These are phyloP conservation scores for Saturnispora gosingensis DNA, from an alignment of 805 yeast genomes.

Conservation along the genomic window DNA sequence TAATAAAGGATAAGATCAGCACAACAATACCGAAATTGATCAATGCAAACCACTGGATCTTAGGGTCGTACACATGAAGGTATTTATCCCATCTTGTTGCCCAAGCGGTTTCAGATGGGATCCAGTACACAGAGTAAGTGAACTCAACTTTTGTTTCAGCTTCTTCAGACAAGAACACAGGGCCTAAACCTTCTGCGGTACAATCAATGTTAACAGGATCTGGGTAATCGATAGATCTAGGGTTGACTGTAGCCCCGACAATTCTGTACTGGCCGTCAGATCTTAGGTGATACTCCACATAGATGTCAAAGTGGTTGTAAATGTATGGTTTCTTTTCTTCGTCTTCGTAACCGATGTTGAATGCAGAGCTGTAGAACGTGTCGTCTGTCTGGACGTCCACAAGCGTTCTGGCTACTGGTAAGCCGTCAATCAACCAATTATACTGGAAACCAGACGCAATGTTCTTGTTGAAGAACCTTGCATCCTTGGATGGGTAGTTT, in stretches of 20 bases:
- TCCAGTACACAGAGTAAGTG: constrained; percentile 77
- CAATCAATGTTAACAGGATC: constrained; percentile 15
- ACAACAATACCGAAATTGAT: constrained; percentile 80
- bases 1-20: constrained; percentile 61
- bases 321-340: constrained; percentile 46
- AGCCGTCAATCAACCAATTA: constrained; percentile 91
- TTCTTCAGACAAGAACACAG: constrained; percentile 42
- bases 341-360: constrained; percentile 66
- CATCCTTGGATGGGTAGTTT: constrained; percentile 54
- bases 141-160: constrained; percentile 53
- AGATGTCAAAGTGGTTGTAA: constrained; percentile 72
- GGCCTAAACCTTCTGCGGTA: constrained; percentile 23
- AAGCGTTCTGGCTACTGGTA: constrained; percentile 74
- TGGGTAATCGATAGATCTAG: constrained; percentile 39
- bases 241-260: constrained; percentile 79
- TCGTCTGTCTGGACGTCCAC: constrained; percentile 49
- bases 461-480: constrained; percentile 66
- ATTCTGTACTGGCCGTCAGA: constrained; percentile 64
- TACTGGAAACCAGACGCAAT: constrained; percentile 77
- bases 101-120: constrained; percentile 70
- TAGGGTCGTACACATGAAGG: constrained; percentile 82
- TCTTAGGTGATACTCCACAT: constrained; percentile 75
- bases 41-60: constrained; percentile 92
- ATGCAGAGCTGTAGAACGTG: constrained; percentile 70
- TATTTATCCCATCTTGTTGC: constrained; percentile 99